Percentiles rank a stretch among this genome's conserved stretches.
phyloP scores from a whole-genome alignment of 345 rosid genomes.

The Eucalyptus globulus region DNA sequence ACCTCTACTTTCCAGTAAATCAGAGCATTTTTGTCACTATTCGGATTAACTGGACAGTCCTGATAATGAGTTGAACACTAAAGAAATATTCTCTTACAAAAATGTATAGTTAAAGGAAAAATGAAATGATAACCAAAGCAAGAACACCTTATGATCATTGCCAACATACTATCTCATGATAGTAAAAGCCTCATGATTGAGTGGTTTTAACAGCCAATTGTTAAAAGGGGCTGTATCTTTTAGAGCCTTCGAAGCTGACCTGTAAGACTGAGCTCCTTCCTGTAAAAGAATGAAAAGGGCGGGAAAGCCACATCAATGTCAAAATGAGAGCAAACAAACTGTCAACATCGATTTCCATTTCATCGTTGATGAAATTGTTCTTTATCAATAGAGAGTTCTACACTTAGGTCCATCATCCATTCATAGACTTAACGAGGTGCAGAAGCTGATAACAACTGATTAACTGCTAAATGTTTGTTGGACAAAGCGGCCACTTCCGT shows the following conservation, averaged over 20 bases:
- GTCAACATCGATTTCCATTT: not conserved
- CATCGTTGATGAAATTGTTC: not conserved
- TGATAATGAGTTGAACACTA: not conserved
- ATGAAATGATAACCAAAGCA: not conserved
- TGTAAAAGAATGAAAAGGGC: constrained; percentile 2
- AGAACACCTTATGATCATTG: not conserved
- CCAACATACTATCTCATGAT: not conserved
- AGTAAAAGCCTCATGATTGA: constrained; percentile 29
- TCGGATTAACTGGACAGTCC: not conserved
- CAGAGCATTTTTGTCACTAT: not conserved
- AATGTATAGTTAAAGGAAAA: not conserved
- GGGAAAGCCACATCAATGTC: not conserved
- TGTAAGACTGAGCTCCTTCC: constrained; percentile 51
- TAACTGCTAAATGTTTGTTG: not conserved
- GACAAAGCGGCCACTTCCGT: not conserved
- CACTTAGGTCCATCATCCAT: not conserved
- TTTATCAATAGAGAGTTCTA: not conserved
- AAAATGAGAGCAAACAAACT: not conserved
- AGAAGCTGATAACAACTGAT: not conserved
- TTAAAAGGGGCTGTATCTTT: constrained; percentile 27
- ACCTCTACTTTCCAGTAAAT: not conserved
- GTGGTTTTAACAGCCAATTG: constrained; percentile 41
- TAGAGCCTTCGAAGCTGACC: constrained; percentile 15
- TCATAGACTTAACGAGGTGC: not conserved
- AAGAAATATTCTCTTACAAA: not conserved